These are phyloP conservation scores for Saccharomycopsis javanensis DNA, from an alignment of 805 yeast genomes.

Conservation along the genomic window DNA sequence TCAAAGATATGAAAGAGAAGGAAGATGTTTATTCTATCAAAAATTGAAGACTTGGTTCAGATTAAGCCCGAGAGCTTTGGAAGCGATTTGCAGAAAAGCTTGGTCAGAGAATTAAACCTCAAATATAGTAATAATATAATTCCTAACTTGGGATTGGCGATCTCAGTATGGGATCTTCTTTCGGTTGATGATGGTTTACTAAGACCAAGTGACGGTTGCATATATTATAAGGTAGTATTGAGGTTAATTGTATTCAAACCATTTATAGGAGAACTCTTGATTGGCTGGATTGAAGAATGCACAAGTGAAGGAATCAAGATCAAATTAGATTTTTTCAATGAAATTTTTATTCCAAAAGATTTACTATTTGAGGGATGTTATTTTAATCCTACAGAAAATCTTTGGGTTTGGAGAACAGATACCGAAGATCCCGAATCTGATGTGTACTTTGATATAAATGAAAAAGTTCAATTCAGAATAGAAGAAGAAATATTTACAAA, in stretches of 20 bases:
- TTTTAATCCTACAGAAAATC: constrained; percentile 65
- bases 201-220: constrained; percentile 91
- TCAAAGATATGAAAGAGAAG: background rate
- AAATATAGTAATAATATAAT: constrained; percentile 83
- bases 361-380: constrained; percentile 71
- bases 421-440: constrained; percentile 68
- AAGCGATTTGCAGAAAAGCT: constrained; percentile 59
- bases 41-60: constrained; percentile 74
- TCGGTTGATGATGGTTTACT: constrained; percentile 81
- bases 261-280: constrained; percentile 83
- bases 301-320: constrained; percentile 77
- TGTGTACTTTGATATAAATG: constrained; percentile 80
- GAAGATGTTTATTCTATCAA: constrained; percentile 74
- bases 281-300: constrained; percentile 90
- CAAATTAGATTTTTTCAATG: constrained; percentile 81
- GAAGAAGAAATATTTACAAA: constrained; percentile 83
- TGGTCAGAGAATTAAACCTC: constrained; percentile 69
- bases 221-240: constrained; percentile 65
- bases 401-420: constrained; percentile 86
- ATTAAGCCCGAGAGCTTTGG: constrained; percentile 81
- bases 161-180: constrained; percentile 75
- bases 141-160: constrained; percentile 73
- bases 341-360: constrained; percentile 77
- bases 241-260: constrained; percentile 83
- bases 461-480: constrained; percentile 81